These are phyloP conservation scores for Vanrija sp. DNA, from an alignment of 1,284 basidiomycete genomes.

Conservation along the genomic window DNA sequence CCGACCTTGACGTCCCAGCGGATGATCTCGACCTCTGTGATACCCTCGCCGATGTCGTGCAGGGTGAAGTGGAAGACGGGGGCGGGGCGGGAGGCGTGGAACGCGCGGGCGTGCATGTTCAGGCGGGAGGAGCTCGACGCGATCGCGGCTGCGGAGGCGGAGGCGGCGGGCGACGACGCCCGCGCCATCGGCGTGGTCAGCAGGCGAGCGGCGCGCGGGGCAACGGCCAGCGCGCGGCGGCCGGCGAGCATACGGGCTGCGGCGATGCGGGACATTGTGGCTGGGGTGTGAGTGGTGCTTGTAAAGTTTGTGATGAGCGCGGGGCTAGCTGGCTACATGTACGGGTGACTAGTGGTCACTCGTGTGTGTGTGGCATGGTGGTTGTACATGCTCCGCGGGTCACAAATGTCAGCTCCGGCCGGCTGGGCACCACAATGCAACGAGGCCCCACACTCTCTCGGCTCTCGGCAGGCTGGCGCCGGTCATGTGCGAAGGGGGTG, in stretches of 20 bases:
- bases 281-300: background rate
- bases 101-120: background rate
- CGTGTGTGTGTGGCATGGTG: no score
- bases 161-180: background rate
- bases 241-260: background rate
- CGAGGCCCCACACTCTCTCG: no score
- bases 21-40: conserved; percentile 82
- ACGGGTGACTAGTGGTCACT: no score
- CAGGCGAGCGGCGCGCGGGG: background rate
- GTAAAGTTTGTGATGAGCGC: background rate
- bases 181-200: background rate
- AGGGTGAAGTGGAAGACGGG: conserved; percentile 62
- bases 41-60: conserved; percentile 90
- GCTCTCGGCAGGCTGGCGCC: no score
- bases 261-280: background rate
- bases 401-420: background rate
- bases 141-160: background rate
- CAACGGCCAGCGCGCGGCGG: background rate
- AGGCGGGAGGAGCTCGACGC: conserved; percentile 1
- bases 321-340: background rate
- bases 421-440: background rate
- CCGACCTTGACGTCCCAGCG: conserved; percentile 73
- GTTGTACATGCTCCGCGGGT: no score
- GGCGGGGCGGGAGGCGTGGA: conserved; percentile 10
- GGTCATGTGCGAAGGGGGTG: no score